These are phyloP conservation scores for Mariannaea sp. DNA, from an alignment of 2,329 filamentous ascomycete species.

Conservation along the genomic window DNA sequence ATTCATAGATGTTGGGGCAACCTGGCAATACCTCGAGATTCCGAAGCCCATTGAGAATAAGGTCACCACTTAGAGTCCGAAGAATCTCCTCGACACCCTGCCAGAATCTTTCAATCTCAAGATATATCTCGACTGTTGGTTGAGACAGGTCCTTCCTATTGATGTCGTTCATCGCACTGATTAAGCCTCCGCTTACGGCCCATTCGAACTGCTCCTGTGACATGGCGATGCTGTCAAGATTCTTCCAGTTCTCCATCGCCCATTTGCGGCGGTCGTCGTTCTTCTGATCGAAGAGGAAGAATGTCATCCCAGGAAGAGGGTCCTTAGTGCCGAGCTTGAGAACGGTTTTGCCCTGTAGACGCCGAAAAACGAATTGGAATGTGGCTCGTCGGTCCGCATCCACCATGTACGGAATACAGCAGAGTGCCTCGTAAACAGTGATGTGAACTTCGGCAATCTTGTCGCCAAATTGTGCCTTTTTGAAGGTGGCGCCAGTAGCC, in stretches of 20 bases:
- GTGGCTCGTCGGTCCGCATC: conserved; percentile 55
- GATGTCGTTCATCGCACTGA: conserved; percentile 67
- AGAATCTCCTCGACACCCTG: conserved; percentile 75
- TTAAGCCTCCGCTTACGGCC: conserved; percentile 77
- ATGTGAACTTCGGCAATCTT: conserved; percentile 67
- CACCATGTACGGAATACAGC: conserved; percentile 77
- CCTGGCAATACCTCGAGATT: conserved; percentile 71
- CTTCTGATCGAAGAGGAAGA: conserved; percentile 71
- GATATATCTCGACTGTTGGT: conserved; percentile 42
- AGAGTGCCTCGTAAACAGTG: conserved; percentile 85
- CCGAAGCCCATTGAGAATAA: conserved; percentile 78
- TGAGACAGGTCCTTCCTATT: conserved; percentile 51
- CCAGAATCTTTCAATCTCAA: conserved; percentile 76
- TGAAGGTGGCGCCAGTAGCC: conserved; percentile 51
- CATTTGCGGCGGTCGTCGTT: conserved; percentile 61
- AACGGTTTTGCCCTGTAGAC: conserved; percentile 73
- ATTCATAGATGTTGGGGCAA: conserved; percentile 67
- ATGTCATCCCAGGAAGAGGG: conserved; percentile 81
- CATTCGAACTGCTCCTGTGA: conserved; percentile 81
- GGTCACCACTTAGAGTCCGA: conserved; percentile 70
- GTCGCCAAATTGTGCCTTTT: conserved; percentile 52
- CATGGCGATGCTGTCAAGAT: conserved; percentile 62
- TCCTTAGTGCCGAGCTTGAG: conserved; percentile 74
- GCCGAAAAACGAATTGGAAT: conserved; percentile 83
- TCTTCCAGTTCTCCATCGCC: conserved; percentile 48